Evolutionary conservation across 352 stramenopile genomes (phyloP).

Genomic region (Blastocystis sp.): DNA sequence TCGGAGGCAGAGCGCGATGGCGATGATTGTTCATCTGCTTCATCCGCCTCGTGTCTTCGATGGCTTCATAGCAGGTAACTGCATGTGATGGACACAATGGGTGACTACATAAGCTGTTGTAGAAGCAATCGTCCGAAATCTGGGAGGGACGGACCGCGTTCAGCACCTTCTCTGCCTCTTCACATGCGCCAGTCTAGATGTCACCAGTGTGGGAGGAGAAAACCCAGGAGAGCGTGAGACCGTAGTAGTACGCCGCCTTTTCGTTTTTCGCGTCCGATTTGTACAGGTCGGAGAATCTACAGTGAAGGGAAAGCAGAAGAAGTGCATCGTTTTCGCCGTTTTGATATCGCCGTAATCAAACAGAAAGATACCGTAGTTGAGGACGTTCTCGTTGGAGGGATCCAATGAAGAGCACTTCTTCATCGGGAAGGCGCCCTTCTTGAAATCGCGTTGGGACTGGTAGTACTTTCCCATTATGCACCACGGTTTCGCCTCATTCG

Average conservation of each 20-base stretch:
- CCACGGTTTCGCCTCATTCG: constrained; percentile 15
- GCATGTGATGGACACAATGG: background rate
- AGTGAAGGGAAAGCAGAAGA: background rate
- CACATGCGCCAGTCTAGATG: constrained; percentile 20
- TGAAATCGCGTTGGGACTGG: constrained; percentile 28
- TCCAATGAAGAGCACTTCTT: constrained; percentile 44
- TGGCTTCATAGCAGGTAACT: constrained; percentile 61
- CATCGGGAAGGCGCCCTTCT: constrained; percentile 21
- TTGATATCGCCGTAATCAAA: constrained; percentile 67
- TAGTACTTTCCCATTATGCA: constrained; percentile 69
- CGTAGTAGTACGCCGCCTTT: constrained; percentile 60
- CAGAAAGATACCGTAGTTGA: constrained; percentile 25
- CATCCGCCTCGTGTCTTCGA: background rate
- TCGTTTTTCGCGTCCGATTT: background rate
- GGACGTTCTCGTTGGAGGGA: background rate
- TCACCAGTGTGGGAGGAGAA: background rate
- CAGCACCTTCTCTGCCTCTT: background rate
- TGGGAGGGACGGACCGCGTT: background rate
- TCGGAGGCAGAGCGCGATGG: background rate
- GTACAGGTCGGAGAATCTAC: background rate
- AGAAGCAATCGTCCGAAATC: constrained; percentile 24
- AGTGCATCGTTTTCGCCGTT: background rate
- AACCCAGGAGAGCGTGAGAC: constrained; percentile 32
- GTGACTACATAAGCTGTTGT: constrained; percentile 21
- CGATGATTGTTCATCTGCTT: constrained; percentile 34